These are phyloP conservation scores for Rubus idaeus DNA, from an alignment of 306 rosid species.

Conservation along the genomic window DNA sequence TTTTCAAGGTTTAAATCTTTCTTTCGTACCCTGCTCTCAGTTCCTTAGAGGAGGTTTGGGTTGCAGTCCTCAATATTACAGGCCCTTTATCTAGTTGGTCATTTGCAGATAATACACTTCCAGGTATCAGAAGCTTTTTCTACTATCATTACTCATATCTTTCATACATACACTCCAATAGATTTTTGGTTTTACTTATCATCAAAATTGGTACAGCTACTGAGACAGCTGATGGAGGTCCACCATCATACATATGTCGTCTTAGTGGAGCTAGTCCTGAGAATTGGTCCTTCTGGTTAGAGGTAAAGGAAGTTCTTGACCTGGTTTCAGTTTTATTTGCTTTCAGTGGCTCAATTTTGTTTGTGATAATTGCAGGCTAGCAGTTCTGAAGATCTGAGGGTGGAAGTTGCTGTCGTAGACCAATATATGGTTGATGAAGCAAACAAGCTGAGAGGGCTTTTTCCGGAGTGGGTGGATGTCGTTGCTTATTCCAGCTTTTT, in stretches of 20 bases:
- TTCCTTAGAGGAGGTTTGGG: conserved; percentile 91
- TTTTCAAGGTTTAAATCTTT: conserved; percentile 15
- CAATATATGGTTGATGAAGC: conserved; percentile 62
- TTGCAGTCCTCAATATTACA: conserved; percentile 82
- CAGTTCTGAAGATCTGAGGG: conserved; percentile 60
- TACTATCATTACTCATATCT: background rate
- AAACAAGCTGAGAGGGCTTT: conserved; percentile 68
- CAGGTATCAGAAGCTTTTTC: conserved; percentile 49
- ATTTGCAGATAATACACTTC: conserved; percentile 74
- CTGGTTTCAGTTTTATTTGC: background rate
- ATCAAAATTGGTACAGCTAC: conserved; percentile 51
- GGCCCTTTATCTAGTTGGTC: conserved; percentile 99
- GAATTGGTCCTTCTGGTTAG: conserved; percentile 93
- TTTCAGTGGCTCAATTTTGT: background rate
- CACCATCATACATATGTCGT: conserved; percentile 72
- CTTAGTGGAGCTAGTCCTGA: conserved; percentile 76
- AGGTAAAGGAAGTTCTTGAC: conserved; percentile 44
- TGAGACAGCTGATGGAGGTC: conserved; percentile 55
- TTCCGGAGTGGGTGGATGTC: conserved; percentile 90
- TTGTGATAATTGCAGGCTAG: conserved; percentile 51
- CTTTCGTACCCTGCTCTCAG: conserved; percentile 40
- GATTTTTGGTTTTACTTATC: conserved; percentile 21
- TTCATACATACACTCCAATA: background rate
- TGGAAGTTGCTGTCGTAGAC: conserved; percentile 80
- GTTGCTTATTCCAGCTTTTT: conserved; percentile 68